phyloP scores from a whole-genome alignment of 108 stramenopile species.

The Epipyxis sp. region DNA sequence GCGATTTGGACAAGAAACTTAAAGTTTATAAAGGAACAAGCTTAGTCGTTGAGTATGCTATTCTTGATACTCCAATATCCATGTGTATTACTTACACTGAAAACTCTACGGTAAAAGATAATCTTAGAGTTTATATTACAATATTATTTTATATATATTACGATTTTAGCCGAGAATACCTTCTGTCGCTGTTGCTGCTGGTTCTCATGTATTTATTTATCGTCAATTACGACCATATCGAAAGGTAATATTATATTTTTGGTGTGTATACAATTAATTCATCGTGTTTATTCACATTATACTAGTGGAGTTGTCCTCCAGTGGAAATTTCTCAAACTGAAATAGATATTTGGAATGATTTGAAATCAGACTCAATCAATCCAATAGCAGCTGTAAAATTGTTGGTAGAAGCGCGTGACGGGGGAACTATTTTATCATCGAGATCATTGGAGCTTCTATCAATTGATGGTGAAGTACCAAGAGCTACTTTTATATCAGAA shows the following conservation, averaged over 20 bases:
- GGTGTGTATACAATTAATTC: too few relatives aligned
- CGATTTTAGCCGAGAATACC: constrained; percentile 31
- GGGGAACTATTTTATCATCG: not conserved
- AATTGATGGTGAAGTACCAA: not conserved
- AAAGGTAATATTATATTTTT: constrained; percentile 55
- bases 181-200: constrained; percentile 52
- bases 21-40: constrained; percentile 48
- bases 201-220: constrained; percentile 54
- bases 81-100: constrained; percentile 39
- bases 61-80: constrained; percentile 45
- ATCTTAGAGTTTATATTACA: not conserved
- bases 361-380: not conserved
- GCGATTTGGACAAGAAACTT: constrained; percentile 31
- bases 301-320: constrained; percentile 24
- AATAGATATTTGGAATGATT: constrained; percentile 1
- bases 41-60: constrained; percentile 41
- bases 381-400: not conserved
- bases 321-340: not conserved
- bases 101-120: constrained; percentile 1
- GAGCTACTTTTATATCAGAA: not conserved
- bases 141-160: not conserved
- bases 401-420: not conserved
- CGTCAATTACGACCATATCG: constrained; percentile 52
- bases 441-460: constrained; percentile 22
- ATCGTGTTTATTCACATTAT: not conserved